These are phyloP conservation scores for Cystobasidium pallidum DNA, from an alignment of 1,284 basidiomycete species.

Conservation along the genomic window DNA sequence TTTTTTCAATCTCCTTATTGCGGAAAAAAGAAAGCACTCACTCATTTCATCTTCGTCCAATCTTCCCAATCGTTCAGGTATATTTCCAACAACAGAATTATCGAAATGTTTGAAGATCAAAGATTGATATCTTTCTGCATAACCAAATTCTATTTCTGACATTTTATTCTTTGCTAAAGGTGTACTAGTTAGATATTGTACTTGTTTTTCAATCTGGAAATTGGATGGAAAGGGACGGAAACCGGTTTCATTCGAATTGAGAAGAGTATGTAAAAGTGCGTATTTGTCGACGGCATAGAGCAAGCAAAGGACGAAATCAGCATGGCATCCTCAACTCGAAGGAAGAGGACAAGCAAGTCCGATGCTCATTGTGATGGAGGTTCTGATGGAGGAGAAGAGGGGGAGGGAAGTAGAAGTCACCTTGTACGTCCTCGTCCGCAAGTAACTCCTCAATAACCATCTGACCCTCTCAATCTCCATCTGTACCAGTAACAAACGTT, in stretches of 20 bases:
- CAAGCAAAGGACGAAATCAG: too few relatives aligned
- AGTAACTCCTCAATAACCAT: constrained; percentile 82
- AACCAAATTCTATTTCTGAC: constrained; percentile 40
- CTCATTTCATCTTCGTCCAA: constrained; percentile 45
- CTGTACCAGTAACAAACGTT: constrained; percentile 84
- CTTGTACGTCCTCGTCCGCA: constrained; percentile 82
- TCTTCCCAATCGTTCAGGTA: constrained; percentile 32
- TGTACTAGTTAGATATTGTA: constrained; percentile 71
- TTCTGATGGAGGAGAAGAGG: too few relatives aligned
- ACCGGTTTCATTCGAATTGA: too few relatives aligned
- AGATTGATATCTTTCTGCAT: constrained; percentile 37
- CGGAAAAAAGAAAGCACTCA: constrained; percentile 19
- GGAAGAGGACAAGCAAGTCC: too few relatives aligned
- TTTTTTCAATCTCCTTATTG: too few relatives aligned
- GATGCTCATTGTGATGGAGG: too few relatives aligned
- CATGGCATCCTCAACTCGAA: too few relatives aligned
- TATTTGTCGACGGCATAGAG: too few relatives aligned
- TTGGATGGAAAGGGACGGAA: not conserved
- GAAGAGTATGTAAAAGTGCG: too few relatives aligned
- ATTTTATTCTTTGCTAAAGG: constrained; percentile 58
- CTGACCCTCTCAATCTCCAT: constrained; percentile 90
- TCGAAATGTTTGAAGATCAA: constrained; percentile 30
- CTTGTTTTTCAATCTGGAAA: constrained; percentile 78
- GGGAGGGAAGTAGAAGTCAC: constrained; percentile 60
- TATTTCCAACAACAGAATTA: constrained; percentile 23